These are phyloP conservation scores for Plasmopara viticola DNA, from an alignment of 352 stramenopile genomes.

Conservation along the genomic window DNA sequence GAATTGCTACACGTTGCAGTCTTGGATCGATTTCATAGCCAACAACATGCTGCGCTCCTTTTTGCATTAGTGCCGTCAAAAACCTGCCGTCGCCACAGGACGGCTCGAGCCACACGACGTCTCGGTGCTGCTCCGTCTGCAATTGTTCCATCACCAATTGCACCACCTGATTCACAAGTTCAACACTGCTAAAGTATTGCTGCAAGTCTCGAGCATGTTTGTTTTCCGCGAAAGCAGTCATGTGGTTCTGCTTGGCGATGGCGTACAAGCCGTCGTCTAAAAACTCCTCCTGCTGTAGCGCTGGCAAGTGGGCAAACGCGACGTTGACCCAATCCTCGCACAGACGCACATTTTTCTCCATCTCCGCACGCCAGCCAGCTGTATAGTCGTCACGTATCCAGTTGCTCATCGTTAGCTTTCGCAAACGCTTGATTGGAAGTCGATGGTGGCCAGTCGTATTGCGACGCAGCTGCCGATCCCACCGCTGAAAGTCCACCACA, in stretches of 20 bases:
- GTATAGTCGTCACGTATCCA: conserved; percentile 41
- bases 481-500: conserved; percentile 36
- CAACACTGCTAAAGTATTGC: conserved; percentile 62
- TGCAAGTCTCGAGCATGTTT: conserved; percentile 52
- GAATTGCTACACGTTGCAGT: conserved; percentile 17
- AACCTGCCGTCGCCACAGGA: conserved; percentile 68
- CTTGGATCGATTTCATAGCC: conserved; percentile 55
- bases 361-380: conserved; percentile 45
- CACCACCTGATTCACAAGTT: conserved; percentile 40
- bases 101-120: conserved; percentile 56
- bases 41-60: conserved; percentile 36
- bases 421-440: conserved; percentile 49
- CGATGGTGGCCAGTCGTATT: conserved; percentile 13
- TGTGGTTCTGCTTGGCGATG: conserved; percentile 20
- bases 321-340: conserved; percentile 55
- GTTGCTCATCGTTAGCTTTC: conserved; percentile 42
- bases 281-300: conserved; percentile 30
- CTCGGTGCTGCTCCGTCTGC: conserved; percentile 2
- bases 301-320: conserved; percentile 26
- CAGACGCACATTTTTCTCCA: conserved; percentile 51
- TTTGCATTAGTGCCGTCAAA: conserved; percentile 29
- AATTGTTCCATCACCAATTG: conserved; percentile 19
- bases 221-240: conserved; percentile 13
- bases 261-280: conserved; percentile 46
- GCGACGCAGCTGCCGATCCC: conserved; percentile 31